Evolutionary conservation across 306 rosid genomes (phyloP).

Genomic region (Arachis stenosperma): DNA sequence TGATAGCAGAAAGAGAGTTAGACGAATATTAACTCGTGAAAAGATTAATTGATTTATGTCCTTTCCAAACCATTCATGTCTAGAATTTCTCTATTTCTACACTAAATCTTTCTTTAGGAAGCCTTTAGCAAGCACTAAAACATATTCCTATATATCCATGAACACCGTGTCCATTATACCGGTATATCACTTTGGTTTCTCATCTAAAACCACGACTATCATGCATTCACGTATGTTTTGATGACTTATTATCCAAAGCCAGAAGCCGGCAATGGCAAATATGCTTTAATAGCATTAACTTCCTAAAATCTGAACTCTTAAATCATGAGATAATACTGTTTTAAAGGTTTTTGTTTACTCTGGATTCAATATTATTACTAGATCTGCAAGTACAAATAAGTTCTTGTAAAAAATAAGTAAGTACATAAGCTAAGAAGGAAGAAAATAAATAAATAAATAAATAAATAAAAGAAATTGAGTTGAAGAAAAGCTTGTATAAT

Average conservation of each 20-base stretch:
- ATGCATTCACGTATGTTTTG: background rate
- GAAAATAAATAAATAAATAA: background rate
- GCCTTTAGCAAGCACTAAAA: conserved; percentile 6
- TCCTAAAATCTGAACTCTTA: background rate
- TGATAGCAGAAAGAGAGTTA: conserved; percentile 14
- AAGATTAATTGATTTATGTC: conserved; percentile 17
- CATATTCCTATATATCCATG: conserved; percentile 8
- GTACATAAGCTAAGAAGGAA: background rate
- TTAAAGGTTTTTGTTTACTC: conserved; percentile 25
- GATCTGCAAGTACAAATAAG: conserved; percentile 1
- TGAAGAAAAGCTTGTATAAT: conserved; percentile 12
- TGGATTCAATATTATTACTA: conserved; percentile 14
- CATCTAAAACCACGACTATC: background rate
- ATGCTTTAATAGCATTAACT: conserved; percentile 11
- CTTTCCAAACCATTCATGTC: conserved; percentile 12
- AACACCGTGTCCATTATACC: conserved; percentile 1
- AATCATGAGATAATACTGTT: conserved; percentile 27
- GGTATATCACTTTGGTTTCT: conserved; percentile 10
- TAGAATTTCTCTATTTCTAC: conserved; percentile 1
- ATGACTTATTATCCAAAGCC: conserved; percentile 29
- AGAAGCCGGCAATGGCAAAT: conserved; percentile 13
- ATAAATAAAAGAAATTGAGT: background rate
- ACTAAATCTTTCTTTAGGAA: conserved; percentile 8
- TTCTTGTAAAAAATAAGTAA: background rate
- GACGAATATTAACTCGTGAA: conserved; percentile 15